phyloP scores from a whole-genome alignment of 2,329 filamentous ascomycete genomes.

The Atkinsonella texensis region DNA sequence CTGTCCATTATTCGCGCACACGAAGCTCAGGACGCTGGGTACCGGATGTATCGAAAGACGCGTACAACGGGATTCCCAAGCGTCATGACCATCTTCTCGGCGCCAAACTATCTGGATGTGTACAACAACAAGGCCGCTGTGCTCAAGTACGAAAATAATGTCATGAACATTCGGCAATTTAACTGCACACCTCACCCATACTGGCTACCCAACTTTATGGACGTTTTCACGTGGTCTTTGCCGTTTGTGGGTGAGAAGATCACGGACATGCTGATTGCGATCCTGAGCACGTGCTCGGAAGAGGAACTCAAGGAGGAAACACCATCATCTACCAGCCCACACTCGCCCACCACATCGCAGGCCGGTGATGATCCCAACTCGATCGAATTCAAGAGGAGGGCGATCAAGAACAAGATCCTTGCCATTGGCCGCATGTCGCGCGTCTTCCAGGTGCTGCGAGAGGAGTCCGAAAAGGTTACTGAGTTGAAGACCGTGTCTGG shows the following conservation, averaged over 20 bases:
- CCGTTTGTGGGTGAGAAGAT: slow-evolving; percentile 99
- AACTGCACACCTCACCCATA: slow-evolving; percentile 99
- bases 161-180: slow-evolving; percentile 99
- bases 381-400: slow-evolving; percentile 85
- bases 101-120: slow-evolving; percentile 95
- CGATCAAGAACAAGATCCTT: slow-evolving; percentile 99
- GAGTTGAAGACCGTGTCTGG: slow-evolving; percentile 96
- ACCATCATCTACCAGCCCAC: slow-evolving; percentile 38
- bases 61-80: slow-evolving; percentile 95
- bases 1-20: slow-evolving; percentile 95
- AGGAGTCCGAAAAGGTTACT: slow-evolving; percentile 93
- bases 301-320: slow-evolving; percentile 89
- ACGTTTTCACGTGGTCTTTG: slow-evolving; percentile 99
- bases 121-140: slow-evolving; percentile 99
- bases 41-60: slow-evolving; percentile 98
- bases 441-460: slow-evolving; percentile 95
- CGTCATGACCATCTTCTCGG: slow-evolving; percentile 99
- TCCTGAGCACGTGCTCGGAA: slow-evolving; percentile 97
- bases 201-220: slow-evolving; percentile 99
- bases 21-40: slow-evolving; percentile 96
- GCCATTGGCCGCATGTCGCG: slow-evolving; percentile 93
- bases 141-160: slow-evolving; percentile 98
- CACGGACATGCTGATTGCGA: slow-evolving; percentile 98
- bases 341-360: slow-evolving; percentile 53
- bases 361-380: slow-evolving; percentile 59